phyloP scores from a whole-genome alignment of 2,329 filamentous ascomycete species.

The Penicillium sp. region DNA sequence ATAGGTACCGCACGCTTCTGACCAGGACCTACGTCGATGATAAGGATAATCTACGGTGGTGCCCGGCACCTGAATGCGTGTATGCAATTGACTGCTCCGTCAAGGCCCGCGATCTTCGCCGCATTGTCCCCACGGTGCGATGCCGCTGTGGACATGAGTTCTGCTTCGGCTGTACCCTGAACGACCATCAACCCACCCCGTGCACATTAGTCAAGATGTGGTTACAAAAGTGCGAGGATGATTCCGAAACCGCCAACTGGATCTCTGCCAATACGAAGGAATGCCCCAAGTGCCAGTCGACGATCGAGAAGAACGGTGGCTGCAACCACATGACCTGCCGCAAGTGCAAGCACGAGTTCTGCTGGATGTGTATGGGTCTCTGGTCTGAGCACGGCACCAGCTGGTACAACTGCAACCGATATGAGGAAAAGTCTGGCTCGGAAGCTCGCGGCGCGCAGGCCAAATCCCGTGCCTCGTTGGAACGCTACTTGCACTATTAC shows the following conservation, averaged over 20 bases:
- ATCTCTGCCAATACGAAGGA: conserved; percentile 99
- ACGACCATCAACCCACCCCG: conserved; percentile 90
- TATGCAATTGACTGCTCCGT: conserved; percentile 88
- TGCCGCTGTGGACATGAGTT: conserved; percentile 85
- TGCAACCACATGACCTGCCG: conserved; percentile 98
- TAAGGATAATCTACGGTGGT: conserved; percentile 95
- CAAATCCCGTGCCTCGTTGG: conserved; percentile 83
- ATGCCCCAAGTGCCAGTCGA: conserved; percentile 92
- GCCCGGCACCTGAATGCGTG: conserved; percentile 93
- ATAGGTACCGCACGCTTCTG: conserved; percentile 78
- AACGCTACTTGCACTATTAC: conserved; percentile 98
- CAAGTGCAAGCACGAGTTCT: conserved; percentile 96
- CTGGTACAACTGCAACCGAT: conserved; percentile 99
- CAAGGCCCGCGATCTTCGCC: conserved; percentile 83
- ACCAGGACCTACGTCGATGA: conserved; percentile 97
- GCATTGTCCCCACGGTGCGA: conserved; percentile 84
- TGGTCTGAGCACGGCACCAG: conserved; percentile 99
- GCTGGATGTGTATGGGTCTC: conserved; percentile 99
- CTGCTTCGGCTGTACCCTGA: conserved; percentile 90
- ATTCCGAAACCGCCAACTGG: conserved; percentile 98
- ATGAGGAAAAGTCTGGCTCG: conserved; percentile 90
- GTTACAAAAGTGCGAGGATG: conserved; percentile 98
- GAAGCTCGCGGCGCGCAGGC: conserved; percentile 92
- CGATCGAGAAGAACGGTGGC: conserved; percentile 97
- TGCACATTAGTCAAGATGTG: conserved; percentile 90